phyloP scores from a whole-genome alignment of 192 early-diverging fungal genomes.

The Coemansia aciculifera region DNA sequence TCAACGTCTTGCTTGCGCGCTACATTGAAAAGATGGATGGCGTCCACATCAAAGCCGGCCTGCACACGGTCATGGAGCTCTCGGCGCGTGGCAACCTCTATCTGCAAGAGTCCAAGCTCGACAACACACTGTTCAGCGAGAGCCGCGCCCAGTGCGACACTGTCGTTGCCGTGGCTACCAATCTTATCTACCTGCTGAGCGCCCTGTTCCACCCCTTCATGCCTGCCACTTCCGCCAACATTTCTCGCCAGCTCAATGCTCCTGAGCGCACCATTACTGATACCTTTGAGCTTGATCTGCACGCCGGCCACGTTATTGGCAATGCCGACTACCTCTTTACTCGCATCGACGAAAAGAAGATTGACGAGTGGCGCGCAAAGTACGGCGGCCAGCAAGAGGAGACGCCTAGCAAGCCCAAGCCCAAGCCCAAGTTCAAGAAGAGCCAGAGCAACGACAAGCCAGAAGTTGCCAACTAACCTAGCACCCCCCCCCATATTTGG shows the following conservation, averaged over 20 bases:
- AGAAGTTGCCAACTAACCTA: background rate
- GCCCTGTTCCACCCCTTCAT: conserved; percentile 90
- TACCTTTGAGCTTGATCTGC: conserved; percentile 72
- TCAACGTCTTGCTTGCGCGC: conserved; percentile 72
- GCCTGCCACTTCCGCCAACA: conserved; percentile 79
- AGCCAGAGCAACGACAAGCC: background rate
- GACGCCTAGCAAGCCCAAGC: background rate
- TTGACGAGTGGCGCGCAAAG: conserved; percentile 71
- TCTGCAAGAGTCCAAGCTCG: conserved; percentile 90
- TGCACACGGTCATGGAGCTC: conserved; percentile 89
- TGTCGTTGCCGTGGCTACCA: conserved; percentile 77
- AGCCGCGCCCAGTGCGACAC: conserved; percentile 80
- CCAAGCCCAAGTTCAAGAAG: conserved; percentile 20
- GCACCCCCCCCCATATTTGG: background rate
- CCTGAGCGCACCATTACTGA: conserved; percentile 78
- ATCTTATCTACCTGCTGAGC: conserved; percentile 89
- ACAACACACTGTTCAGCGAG: conserved; percentile 83
- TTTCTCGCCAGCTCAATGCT: conserved; percentile 81
- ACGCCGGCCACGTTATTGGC: conserved; percentile 79
- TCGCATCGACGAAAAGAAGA: conserved; percentile 82
- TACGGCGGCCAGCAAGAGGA: conserved; percentile 67
- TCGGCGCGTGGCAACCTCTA: conserved; percentile 93
- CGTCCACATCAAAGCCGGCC: conserved; percentile 81
- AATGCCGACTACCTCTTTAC: conserved; percentile 91
- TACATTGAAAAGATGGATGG: conserved; percentile 80